phyloP scores from a whole-genome alignment of 371 early-diverging fungal genomes.

The Syncephalastrum sp. region DNA sequence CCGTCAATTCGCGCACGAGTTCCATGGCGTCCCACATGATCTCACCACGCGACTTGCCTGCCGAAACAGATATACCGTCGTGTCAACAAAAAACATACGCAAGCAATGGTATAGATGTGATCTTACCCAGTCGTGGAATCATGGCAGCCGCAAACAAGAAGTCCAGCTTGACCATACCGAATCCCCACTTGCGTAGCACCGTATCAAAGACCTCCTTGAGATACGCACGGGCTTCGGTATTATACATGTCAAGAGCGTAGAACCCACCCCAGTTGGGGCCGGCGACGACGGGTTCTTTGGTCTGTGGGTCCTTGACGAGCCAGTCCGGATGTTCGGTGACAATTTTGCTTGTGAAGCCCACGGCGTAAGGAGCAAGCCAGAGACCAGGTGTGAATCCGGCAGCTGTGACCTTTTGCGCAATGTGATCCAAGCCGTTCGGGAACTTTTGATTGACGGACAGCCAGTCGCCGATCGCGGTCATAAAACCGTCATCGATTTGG shows the following conservation, averaged over 20 bases:
- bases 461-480: conserved; percentile 62
- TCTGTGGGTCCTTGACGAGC: conserved; percentile 35
- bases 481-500: conserved; percentile 64
- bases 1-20: conserved; percentile 48
- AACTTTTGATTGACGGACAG: conserved; percentile 51
- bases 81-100: too few species aligned
- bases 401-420: conserved; percentile 37
- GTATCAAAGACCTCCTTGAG: conserved; percentile 51
- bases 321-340: conserved; percentile 57
- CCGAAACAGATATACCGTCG: too few species aligned
- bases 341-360: conserved; percentile 43
- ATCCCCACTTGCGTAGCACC: conserved; percentile 55
- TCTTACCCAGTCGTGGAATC: conserved; percentile 45
- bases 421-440: conserved; percentile 48
- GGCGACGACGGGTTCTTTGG: conserved; percentile 26
- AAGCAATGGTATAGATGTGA: too few species aligned
- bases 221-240: conserved; percentile 42
- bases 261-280: conserved; percentile 56
- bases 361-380: conserved; percentile 64
- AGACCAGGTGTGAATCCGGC: conserved; percentile 54
- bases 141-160: conserved; percentile 64
- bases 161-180: conserved; percentile 59
- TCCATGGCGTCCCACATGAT: conserved; percentile 65
- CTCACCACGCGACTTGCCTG: conserved; percentile 49
- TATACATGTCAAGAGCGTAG: conserved; percentile 55